These are phyloP conservation scores for Dissophora ornata DNA, from an alignment of 192 early-diverging fungal genomes.

Conservation along the genomic window DNA sequence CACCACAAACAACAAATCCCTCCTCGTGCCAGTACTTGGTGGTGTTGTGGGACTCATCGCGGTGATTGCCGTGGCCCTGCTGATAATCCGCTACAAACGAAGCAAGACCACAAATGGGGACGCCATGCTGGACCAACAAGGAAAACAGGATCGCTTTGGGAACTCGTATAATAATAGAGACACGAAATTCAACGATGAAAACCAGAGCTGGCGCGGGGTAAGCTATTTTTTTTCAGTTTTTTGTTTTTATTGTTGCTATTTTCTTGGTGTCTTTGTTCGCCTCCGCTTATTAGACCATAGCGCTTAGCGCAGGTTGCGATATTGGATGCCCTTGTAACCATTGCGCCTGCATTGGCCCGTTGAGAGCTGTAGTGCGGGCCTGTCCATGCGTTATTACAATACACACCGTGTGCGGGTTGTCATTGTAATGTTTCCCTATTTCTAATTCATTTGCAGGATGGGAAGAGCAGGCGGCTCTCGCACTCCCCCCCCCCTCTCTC, in stretches of 20 bases:
- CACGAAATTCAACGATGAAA: neutral
- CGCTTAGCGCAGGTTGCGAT: no score
- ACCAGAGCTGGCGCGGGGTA: conserved; percentile 16
- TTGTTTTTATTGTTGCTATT: no score
- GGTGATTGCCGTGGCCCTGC: conserved; percentile 7
- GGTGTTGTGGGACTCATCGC: conserved; percentile 19
- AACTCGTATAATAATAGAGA: neutral
- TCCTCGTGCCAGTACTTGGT: conserved; percentile 29
- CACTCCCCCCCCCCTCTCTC: neutral
- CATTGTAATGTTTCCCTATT: no score
- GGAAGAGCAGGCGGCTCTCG: conserved; percentile 15
- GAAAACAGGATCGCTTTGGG: neutral
- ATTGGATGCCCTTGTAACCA: no score
- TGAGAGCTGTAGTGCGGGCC: no score
- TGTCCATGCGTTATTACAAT: no score
- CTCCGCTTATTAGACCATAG: no score
- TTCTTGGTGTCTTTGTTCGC: no score
- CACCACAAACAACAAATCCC: neutral
- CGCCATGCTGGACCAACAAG: neutral
- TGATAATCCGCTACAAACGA: conserved; percentile 4
- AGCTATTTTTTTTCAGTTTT: conserved; percentile 5
- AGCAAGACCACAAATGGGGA: neutral
- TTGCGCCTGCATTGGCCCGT: no score
- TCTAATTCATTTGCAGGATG: no score
- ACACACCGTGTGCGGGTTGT: no score